These are phyloP conservation scores for Candida tammaniensis DNA, from an alignment of 805 yeast species.

Conservation along the genomic window DNA sequence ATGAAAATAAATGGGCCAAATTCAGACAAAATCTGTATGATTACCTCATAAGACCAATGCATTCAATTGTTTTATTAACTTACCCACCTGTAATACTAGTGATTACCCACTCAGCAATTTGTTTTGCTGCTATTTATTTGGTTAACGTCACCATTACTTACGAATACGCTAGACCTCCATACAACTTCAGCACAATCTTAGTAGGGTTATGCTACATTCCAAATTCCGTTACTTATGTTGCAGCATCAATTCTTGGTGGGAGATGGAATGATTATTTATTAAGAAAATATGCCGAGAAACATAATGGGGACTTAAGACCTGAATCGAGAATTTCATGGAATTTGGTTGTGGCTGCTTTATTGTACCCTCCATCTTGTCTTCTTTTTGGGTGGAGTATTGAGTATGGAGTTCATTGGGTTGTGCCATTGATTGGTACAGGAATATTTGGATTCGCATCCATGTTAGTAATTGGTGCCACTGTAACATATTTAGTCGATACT, in stretches of 20 bases:
- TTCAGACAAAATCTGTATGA: slow-evolving; percentile 31
- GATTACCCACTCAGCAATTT: slow-evolving; percentile 63
- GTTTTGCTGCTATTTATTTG: slow-evolving; percentile 68
- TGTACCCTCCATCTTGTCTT: slow-evolving; percentile 63
- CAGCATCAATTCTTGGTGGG: slow-evolving; percentile 81
- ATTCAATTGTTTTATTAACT: slow-evolving; percentile 55
- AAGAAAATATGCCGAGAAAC: slow-evolving; percentile 46
- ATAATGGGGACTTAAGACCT: slow-evolving; percentile 67
- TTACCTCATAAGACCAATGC: slow-evolving; percentile 56
- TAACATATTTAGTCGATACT: slow-evolving; percentile 79
- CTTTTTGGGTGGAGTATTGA: slow-evolving; percentile 84
- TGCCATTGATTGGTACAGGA: slow-evolving; percentile 80
- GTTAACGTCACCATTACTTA: slow-evolving; percentile 72
- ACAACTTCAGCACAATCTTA: slow-evolving; percentile 61
- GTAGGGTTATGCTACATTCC: slow-evolving; percentile 81
- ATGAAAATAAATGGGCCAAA: slow-evolving; percentile 8
- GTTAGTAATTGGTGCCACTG: slow-evolving; percentile 78
- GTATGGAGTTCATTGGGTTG: slow-evolving; percentile 65
- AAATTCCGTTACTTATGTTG: slow-evolving; percentile 71
- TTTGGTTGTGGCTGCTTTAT: slow-evolving; percentile 58
- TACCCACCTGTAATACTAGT: slow-evolving; percentile 77
- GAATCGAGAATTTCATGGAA: slow-evolving; percentile 80
- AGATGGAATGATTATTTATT: slow-evolving; percentile 69
- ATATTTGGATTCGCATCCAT: slow-evolving; percentile 79
- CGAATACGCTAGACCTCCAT: slow-evolving; percentile 61